Conservation (phyloP, 805 yeast species). For the Candida loeiensis region DNA sequence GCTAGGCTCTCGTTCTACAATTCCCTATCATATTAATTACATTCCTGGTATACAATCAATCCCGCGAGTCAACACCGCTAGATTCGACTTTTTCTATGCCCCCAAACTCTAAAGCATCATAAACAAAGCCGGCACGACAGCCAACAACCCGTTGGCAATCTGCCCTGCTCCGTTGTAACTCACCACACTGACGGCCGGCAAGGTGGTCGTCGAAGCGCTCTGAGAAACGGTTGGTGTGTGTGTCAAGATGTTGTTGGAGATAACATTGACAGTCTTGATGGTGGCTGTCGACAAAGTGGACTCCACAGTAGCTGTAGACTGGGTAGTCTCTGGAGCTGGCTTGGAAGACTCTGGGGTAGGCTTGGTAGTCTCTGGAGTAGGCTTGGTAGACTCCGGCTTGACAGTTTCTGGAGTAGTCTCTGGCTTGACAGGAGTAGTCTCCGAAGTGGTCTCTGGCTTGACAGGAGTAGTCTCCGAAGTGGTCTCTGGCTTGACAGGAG, state of each 20-base stretch:
- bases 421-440: no score
- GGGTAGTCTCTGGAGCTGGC: constrained; percentile 6
- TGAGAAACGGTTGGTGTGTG: constrained; percentile 22
- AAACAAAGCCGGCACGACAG: constrained; percentile 14
- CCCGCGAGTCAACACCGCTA: no score
- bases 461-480: no score
- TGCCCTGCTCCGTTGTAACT: background rate
- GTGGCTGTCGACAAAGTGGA: constrained; percentile 11
- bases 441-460: no score
- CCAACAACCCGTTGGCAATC: constrained; percentile 21
- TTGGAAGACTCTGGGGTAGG: constrained; percentile 1
- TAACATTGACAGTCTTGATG: constrained; percentile 33
- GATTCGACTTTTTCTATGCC: no score
- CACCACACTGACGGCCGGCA: constrained; percentile 9
- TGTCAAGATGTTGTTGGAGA: constrained; percentile 39
- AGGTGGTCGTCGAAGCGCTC: constrained; percentile 11
- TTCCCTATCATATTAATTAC: no score
- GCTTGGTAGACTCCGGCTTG: no score
- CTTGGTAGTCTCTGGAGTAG: no score
- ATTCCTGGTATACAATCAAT: background rate
- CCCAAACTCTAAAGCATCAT: constrained; percentile 13
- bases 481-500: no score
- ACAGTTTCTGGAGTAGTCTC: no score
- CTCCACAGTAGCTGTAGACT: no score
- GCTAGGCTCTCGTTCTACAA: no score